Evolutionary conservation across 495 filamentous ascomycete genomes (phyloP).

Genomic region (Hypoxylon fuscum): DNA sequence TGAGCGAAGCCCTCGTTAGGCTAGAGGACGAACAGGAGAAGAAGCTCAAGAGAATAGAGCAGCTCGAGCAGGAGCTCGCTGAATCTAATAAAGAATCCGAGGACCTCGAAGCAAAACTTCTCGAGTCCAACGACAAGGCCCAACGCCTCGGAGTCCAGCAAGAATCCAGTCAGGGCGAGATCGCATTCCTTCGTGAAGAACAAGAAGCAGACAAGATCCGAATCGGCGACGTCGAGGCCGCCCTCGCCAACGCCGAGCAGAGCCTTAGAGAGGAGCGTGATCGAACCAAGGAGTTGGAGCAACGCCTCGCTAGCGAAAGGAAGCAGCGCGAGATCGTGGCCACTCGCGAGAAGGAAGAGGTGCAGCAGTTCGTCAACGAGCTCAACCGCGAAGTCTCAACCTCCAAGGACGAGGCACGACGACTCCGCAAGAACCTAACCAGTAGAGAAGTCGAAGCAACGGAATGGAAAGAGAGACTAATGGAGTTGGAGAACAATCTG

Average conservation of each 20-base stretch:
- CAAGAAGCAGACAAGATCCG: constrained; percentile 98
- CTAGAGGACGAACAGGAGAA: constrained; percentile 86
- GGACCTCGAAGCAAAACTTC: constrained; percentile 75
- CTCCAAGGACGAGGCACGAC: constrained; percentile 86
- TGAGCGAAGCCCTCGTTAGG: constrained; percentile 82
- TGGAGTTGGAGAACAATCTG: constrained; percentile 88
- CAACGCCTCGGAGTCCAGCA: constrained; percentile 87
- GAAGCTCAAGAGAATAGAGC: constrained; percentile 68
- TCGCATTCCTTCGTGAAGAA: constrained; percentile 94
- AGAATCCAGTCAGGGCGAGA: constrained; percentile 91
- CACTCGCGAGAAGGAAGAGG: constrained; percentile 86
- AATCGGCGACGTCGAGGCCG: constrained; percentile 89
- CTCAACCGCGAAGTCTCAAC: constrained; percentile 81
- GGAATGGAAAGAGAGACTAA: constrained; percentile 86
- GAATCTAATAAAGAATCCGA: constrained; percentile 82
- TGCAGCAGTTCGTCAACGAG: constrained; percentile 76
- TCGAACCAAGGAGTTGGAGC: constrained; percentile 78
- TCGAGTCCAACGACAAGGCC: constrained; percentile 84
- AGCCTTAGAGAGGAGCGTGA: constrained; percentile 83
- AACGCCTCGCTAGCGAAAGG: constrained; percentile 77
- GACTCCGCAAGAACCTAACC: constrained; percentile 80
- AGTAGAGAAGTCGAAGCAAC: constrained; percentile 86
- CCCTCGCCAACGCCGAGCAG: constrained; percentile 76
- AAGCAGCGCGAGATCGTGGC: constrained; percentile 88
- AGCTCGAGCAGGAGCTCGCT: constrained; percentile 77